Base-by-base conservation (phyloP, 2,329 filamentous ascomycete species). In the Colletotrichum sp. region DNA sequence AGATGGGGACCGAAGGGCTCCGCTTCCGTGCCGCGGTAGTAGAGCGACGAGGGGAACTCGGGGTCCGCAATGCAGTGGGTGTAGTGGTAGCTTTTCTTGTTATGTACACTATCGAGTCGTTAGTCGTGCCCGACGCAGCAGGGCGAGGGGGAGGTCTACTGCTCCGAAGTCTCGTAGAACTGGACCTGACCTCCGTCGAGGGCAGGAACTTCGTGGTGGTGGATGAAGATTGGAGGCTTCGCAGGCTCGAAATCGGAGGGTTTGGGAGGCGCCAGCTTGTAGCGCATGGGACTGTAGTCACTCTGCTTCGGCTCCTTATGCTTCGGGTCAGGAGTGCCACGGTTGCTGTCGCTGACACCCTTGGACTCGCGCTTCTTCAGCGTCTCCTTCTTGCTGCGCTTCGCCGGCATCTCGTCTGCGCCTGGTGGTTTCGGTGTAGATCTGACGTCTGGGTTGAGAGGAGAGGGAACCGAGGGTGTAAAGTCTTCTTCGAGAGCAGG, bases 21-120 rank as follows among this genome's bases (percentile, higher is more conserved):
- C 8, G 95, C 92, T 82, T 98, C 97, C 59, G 95, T 97, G 79
- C 95, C 93, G 76, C 96, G 94, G 85, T 98, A 98, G 87, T 94
- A 97, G 80, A 98, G 91, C 78, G 93, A 96, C 78, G 96, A 95
- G 8, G 95, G 93, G 81, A 98, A 98, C 25, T 91, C 89, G 2
- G 96, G 95, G 79, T 98, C 96, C 79, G 96, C 95, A 78, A 98
- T 96, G 82, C 95, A 98, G 80, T 96, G 94, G 36, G 93, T 94
- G 83, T 98, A 98, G 75, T 95, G 94, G 83, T 96, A 98, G 71
- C 93, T 91, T 80, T 92, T 93, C 80, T 93, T 93, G 78, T 93
- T 93, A 74, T 87, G 90, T 19, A 92, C 90, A 81, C 90, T 91
- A 16, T 36, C 8, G 67, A 79, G 68, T 65, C 28, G 68, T 68